Percentiles rank a stretch among this genome's conserved stretches.
Evolutionary conservation across 345 rosid genomes (phyloP).

Genomic region (Pugionium cornutum): DNA sequence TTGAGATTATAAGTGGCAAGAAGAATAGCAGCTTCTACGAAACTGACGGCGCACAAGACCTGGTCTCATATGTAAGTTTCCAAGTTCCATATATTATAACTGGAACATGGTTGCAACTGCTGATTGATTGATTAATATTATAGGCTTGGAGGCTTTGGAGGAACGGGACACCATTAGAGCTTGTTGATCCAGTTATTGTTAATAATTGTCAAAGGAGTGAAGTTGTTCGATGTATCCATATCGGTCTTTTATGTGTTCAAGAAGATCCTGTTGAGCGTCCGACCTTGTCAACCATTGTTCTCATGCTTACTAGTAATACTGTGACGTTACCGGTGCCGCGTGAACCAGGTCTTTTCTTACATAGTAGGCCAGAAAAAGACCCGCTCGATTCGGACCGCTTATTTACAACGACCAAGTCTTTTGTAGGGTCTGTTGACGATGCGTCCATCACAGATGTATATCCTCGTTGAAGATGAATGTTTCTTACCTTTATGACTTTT

Average conservation of each 20-base stretch:
- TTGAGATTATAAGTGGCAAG: slow-evolving; percentile 42
- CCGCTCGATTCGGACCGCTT: slow-evolving; percentile 20
- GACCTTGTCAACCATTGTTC: slow-evolving; percentile 46
- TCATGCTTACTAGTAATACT: slow-evolving; percentile 46
- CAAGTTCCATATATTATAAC: too few species aligned
- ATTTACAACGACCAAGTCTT: slow-evolving; percentile 26
- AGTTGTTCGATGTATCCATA: slow-evolving; percentile 31
- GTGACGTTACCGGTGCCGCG: slow-evolving; percentile 42
- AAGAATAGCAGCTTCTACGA: slow-evolving; percentile 32
- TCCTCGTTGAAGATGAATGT: slow-evolving; percentile 43
- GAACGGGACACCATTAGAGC: background rate
- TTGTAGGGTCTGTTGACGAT: slow-evolving; percentile 42
- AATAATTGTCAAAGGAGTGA: slow-evolving; percentile 21
- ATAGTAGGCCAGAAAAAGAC: slow-evolving; percentile 22
- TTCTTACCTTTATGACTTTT: too few species aligned
- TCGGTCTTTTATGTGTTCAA: background rate
- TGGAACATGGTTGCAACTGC: background rate
- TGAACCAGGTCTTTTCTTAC: slow-evolving; percentile 47
- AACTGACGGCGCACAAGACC: slow-evolving; percentile 23
- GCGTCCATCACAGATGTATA: slow-evolving; percentile 46
- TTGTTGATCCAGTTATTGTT: slow-evolving; percentile 11
- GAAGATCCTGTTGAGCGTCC: slow-evolving; percentile 40
- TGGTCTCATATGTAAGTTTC: slow-evolving; percentile 36
- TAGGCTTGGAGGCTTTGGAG: slow-evolving; percentile 41
- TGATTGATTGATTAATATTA: background rate